Conservation (phyloP, 306 rosid species). For the Cercis canadensis region DNA sequence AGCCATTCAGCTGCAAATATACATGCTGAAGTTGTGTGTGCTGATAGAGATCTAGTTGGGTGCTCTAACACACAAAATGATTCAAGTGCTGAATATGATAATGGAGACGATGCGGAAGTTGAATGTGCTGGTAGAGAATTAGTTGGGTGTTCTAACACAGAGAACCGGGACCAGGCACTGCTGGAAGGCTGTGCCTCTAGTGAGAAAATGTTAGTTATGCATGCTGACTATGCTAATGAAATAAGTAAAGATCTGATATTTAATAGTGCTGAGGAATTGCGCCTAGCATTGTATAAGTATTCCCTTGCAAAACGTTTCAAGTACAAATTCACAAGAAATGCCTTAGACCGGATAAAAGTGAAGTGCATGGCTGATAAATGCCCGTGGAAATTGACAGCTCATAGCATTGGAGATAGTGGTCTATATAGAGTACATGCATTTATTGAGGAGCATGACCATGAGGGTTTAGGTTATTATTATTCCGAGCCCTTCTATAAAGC, state of each 20-base stretch:
- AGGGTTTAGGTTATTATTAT: not conserved
- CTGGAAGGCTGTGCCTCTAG: not conserved
- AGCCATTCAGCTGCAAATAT: not conserved
- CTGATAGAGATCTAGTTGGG: not conserved
- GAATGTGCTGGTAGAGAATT: not conserved
- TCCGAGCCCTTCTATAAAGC: not conserved
- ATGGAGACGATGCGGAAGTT: not conserved
- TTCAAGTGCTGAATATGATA: not conserved
- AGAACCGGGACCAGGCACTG: not conserved
- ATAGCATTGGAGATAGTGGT: constrained; percentile 3
- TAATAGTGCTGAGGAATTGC: not conserved
- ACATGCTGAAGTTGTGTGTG: constrained; percentile 3
- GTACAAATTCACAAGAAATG: not conserved
- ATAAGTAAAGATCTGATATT: not conserved
- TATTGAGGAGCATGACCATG: constrained; percentile 8
- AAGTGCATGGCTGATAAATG: constrained; percentile 10
- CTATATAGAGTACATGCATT: constrained; percentile 2
- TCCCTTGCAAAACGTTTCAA: not conserved
- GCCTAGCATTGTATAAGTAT: constrained; percentile 19
- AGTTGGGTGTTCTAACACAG: not conserved
- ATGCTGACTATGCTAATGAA: not conserved
- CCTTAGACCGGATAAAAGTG: not conserved
- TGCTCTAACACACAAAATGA: not conserved
- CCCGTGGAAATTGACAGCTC: constrained; percentile 16
- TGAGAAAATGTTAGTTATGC: not conserved